Evolutionary conservation across 2,329 filamentous ascomycete species (phyloP), one percentile per base, ranked within the genome.

Genomic region (Cytospora piceae): DNA sequence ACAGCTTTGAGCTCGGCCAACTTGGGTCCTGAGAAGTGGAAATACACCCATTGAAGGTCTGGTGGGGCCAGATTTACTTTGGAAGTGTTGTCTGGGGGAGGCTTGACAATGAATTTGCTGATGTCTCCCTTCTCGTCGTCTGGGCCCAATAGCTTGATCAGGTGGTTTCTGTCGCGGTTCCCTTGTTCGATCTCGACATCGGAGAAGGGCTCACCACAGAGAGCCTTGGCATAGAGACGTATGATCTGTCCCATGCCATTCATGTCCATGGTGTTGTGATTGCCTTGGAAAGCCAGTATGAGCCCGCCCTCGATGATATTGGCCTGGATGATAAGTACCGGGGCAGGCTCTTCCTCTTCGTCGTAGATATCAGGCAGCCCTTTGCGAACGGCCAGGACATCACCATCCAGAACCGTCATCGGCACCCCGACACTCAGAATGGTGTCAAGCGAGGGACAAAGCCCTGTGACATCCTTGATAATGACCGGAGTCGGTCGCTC

Each of bases 181-280:
- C 66, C 66, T 7, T 56, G 37, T 24, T 32, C 42, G 22, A 65
- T 29, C 15, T 63, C 66, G 1, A 37, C 31, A 6, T 57, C n/a
- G 6, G 55, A 53, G 32, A 66, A 68, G 0, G 51, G 9, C 39
- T 69, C 66, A 1, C 54, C 51, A 5, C 59, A 31, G 2, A 61
- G 69, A 20, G 27, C 64, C 22, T 63, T 65, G 3, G 58, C 60
- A 31, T 42, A 65, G 5, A 67, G 51, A 8, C 32, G 55, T 24
- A 72, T 69, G 14, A 71, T 51, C 39, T 67, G 63, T 4, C 58
- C 65, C 69, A 70, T 65, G 12, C 71, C 71, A 20, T 67, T 65
- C 69, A 71, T 70, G 42, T 71, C 71, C 69, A 72, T 68, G 27
- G 58, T 49, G 14, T 62, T 69, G 54, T 73, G 71, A 15, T 71